A percentile compares a stretch with the other conserved stretches of the same genome.
Conservation (phyloP, 2,329 filamentous ascomycete genomes). For the Colletotrichum gigasporum region DNA sequence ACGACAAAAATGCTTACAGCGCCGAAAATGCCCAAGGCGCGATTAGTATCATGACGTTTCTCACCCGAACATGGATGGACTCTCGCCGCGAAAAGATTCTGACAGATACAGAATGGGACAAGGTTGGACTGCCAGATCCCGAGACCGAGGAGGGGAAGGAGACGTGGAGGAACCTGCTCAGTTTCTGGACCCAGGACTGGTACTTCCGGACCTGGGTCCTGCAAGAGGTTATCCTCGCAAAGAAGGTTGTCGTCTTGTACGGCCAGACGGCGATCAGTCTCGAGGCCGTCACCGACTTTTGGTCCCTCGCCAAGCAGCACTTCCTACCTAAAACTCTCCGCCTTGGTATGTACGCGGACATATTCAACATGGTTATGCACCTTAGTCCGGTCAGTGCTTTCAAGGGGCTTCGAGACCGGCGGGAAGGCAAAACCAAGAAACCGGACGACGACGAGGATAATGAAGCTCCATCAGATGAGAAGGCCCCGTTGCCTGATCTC, state of each 20-base stretch:
- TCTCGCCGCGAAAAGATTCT: neutral
- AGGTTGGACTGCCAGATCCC: neutral
- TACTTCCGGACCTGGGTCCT: slow-evolving; percentile 24
- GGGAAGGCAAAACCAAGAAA: neutral
- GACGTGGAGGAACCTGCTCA: neutral
- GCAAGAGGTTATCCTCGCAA: slow-evolving; percentile 15
- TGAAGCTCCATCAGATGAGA: neutral
- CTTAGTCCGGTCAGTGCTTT: slow-evolving; percentile 7
- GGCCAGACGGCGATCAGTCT: slow-evolving; percentile 2
- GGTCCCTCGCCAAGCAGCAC: neutral
- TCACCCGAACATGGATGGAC: neutral
- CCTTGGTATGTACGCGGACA: slow-evolving; percentile 6
- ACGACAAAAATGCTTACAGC: neutral
- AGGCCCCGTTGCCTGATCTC: neutral
- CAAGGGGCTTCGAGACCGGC: neutral
- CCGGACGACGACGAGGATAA: neutral
- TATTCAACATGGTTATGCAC: slow-evolving; percentile 5
- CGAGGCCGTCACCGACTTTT: slow-evolving; percentile 12
- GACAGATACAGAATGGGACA: slow-evolving; percentile 5
- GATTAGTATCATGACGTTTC: slow-evolving; percentile 21
- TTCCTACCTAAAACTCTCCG: neutral
- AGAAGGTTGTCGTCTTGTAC: slow-evolving; percentile 9
- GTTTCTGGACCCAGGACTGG: slow-evolving; percentile 20
- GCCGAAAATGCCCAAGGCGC: neutral
- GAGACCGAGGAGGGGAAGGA: neutral